Base-by-base conservation (phyloP, 148 eudicot genomes). In the Chenopodium berlandieri region DNA sequence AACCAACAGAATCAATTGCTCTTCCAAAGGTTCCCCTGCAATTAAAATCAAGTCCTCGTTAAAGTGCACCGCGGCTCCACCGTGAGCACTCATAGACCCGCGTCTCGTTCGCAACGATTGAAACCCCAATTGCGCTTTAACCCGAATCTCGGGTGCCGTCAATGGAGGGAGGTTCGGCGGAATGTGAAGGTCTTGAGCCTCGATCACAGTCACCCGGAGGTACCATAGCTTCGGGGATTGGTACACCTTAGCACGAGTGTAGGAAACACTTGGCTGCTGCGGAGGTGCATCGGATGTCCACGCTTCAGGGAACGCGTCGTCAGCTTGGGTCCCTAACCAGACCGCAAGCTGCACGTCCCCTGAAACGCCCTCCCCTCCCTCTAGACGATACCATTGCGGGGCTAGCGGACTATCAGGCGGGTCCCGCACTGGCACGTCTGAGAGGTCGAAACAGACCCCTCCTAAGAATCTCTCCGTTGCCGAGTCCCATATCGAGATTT, bases 371-470 rank as follows among this genome's bases (percentile, higher is more conserved):
- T 84, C 79, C 25, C 90, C 91, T 54, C 97, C 95, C 71, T 96
- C 99, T 6, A 96, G 95, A 17, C 89, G 97, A 83, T 94, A 94
- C 99, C 99, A 96, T 73, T 91, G 99, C 20, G 99, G 95, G 3
- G 99, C 99, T 0, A 94, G 86, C 9, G 99, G 97, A 79, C 99
- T 96, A 66, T 96, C 99, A 7, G 99, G 98, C 22, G 98, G 97
- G 80, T 94, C 99, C 1, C 99, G 89, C 12, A 92, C 89, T 1
- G 97, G 99, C 1, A 94, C 98, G 56, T 96, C 99, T 54, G 99
- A 92, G 19, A 96, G 90, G 50, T 96, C 98, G 84, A 96, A 94
- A 72, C 99, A 96, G 0, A 92, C 97, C 17, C 99, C 99, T 74
- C 99, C 99, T 75, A 94, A 83, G 75, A 96, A 96, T 2, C 82